Conservation (phyloP, 148 eudicot genomes). For the Diospyros lotus region DNA sequence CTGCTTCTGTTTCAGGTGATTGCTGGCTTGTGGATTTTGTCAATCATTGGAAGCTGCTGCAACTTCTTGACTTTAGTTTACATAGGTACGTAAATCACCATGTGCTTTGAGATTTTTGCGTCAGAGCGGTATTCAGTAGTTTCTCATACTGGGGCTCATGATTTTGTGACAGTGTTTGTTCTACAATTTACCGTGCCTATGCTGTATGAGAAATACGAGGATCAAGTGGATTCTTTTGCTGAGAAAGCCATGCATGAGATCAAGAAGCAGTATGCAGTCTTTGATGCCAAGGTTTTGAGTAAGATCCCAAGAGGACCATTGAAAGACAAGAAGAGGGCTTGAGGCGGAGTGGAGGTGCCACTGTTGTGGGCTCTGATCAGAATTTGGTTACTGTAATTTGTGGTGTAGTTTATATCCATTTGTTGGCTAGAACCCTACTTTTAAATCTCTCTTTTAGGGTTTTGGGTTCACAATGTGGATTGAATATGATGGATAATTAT, state of each 20-base stretch:
- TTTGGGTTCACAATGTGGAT: conserved; percentile 11
- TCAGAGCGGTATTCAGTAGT: neutral
- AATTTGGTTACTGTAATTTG: conserved; percentile 1
- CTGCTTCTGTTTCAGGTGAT: conserved; percentile 47
- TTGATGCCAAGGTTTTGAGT: conserved; percentile 73
- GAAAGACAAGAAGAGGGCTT: conserved; percentile 57
- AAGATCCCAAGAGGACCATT: conserved; percentile 74
- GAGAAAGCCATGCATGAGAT: conserved; percentile 70
- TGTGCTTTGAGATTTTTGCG: neutral
- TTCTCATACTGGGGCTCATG: conserved; percentile 2
- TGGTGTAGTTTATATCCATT: neutral
- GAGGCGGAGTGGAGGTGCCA: neutral
- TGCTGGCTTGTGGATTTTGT: conserved; percentile 82
- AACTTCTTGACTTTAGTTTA: conserved; percentile 85
- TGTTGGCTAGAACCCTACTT: neutral
- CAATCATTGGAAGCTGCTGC: conserved; percentile 80
- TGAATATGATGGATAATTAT: neutral
- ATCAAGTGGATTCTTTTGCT: conserved; percentile 63
- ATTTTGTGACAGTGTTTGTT: conserved; percentile 18
- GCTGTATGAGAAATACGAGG: conserved; percentile 75
- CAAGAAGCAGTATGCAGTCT: conserved; percentile 64
- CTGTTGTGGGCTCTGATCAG: neutral
- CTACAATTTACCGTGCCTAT: conserved; percentile 64
- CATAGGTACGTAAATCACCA: conserved; percentile 40
- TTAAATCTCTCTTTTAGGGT: neutral